Evolutionary conservation across 495 filamentous ascomycete genomes (phyloP).

Genomic region (Podospora didyma): DNA sequence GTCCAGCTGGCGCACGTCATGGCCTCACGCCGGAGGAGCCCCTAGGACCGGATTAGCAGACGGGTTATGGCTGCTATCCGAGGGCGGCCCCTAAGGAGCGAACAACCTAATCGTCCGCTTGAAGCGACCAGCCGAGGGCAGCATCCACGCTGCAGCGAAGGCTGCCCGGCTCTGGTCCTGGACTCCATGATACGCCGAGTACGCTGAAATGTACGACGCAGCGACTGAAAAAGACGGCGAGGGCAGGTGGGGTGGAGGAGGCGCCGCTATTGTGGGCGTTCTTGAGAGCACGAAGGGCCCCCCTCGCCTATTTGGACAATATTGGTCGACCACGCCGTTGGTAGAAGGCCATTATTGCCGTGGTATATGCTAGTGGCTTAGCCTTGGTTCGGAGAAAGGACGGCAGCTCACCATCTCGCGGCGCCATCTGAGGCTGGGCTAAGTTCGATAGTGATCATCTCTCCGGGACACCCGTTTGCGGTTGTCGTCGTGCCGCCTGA

Average conservation of each 20-base stretch:
- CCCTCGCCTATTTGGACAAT: no score
- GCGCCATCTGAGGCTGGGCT: neutral
- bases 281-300: no score
- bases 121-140: neutral
- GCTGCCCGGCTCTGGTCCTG: conserved; percentile 2
- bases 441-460: neutral
- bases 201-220: neutral
- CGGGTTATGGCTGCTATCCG: neutral
- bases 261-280: neutral
- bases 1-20: neutral
- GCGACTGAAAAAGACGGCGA: neutral
- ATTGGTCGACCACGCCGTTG: no score
- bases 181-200: neutral
- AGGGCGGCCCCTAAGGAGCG: neutral
- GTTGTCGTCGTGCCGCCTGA: neutral
- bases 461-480: no score
- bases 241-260: neutral
- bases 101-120: neutral
- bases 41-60: neutral
- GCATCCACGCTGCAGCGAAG: conserved; percentile 3
- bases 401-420: conserved; percentile 4
- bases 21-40: neutral
- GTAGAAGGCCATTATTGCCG: neutral
- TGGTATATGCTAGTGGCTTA: neutral
- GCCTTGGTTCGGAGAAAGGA: conserved; percentile 1